Conservation (phyloP, 257 asterid genomes). For the Rehmannia glutinosa region DNA sequence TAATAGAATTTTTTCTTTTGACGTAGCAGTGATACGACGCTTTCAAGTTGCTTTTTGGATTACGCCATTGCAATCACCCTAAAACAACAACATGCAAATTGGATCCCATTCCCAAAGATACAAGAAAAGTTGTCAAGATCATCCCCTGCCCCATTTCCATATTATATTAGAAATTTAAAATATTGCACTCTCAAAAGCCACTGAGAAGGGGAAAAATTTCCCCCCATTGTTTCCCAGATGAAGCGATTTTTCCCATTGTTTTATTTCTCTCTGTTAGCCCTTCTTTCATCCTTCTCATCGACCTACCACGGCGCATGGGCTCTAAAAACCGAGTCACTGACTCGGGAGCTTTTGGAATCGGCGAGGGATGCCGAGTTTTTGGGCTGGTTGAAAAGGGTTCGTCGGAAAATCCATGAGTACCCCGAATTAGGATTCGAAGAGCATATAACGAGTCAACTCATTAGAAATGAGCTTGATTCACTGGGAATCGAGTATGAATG, state of each 20-base stretch:
- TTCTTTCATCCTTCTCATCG: slow-evolving; percentile 17
- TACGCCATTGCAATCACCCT: too few relatives aligned
- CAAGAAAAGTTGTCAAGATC: too few relatives aligned
- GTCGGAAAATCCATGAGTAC: slow-evolving; percentile 73
- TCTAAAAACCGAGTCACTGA: slow-evolving; percentile 24
- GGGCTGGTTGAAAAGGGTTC: slow-evolving; percentile 61
- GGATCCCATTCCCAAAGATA: too few relatives aligned
- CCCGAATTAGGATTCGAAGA: slow-evolving; percentile 83
- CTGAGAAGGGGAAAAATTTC: too few relatives aligned
- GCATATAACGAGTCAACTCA: slow-evolving; percentile 61
- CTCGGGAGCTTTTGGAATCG: slow-evolving; percentile 51
- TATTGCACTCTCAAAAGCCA: too few relatives aligned
- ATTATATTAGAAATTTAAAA: too few relatives aligned
- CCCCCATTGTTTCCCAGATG: slow-evolving; percentile 10
- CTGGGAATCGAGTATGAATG: slow-evolving; percentile 65
- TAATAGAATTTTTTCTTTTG: too few relatives aligned
- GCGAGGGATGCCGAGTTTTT: slow-evolving; percentile 53
- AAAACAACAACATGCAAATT: too few relatives aligned
- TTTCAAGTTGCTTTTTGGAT: too few relatives aligned
- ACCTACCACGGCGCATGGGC: slow-evolving; percentile 19
- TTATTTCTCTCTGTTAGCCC: slow-evolving; percentile 13
- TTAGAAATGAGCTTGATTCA: slow-evolving; percentile 66
- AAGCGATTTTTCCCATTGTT: slow-evolving; percentile 3
- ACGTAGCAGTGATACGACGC: too few relatives aligned
- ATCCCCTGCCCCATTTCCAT: too few relatives aligned